Percentiles rank a stretch among this genome's conserved stretches.
Evolutionary conservation across 108 stramenopile species (phyloP).

Genomic region (Cyclostephanos tholiformis): DNA sequence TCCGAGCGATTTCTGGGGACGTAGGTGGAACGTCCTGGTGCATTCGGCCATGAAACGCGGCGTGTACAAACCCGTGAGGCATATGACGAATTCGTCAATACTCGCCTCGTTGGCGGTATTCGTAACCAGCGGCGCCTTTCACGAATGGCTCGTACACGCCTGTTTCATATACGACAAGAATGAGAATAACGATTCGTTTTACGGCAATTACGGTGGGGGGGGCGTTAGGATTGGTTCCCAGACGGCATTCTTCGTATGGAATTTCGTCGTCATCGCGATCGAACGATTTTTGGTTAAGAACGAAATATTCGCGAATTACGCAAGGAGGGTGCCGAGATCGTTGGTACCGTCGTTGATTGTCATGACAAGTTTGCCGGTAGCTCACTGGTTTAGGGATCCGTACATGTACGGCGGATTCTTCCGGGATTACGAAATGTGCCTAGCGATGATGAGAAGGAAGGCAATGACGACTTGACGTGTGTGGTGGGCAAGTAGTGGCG

Average conservation of each 20-base stretch:
- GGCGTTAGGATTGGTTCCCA: constrained; percentile 45
- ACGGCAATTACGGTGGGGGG: constrained; percentile 1
- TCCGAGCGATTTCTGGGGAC: constrained; percentile 76
- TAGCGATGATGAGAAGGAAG: constrained; percentile 7
- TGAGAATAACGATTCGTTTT: neutral
- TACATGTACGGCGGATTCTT: constrained; percentile 43
- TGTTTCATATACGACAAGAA: constrained; percentile 26
- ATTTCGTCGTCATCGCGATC: constrained; percentile 53
- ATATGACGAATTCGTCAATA: constrained; percentile 11
- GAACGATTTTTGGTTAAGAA: constrained; percentile 44
- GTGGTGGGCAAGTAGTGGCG: too few relatives aligned
- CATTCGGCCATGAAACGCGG: constrained; percentile 71
- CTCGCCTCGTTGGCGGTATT: constrained; percentile 60
- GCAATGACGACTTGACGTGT: neutral
- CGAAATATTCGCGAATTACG: constrained; percentile 21
- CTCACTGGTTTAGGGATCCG: constrained; percentile 60
- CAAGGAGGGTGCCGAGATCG: constrained; percentile 40
- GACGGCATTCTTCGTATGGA: constrained; percentile 70
- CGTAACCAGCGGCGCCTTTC: constrained; percentile 70
- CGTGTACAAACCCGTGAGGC: constrained; percentile 68
- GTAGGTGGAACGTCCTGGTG: constrained; percentile 71
- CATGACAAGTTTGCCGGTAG: constrained; percentile 53
- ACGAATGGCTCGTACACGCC: constrained; percentile 64
- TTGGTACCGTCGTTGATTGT: constrained; percentile 52
- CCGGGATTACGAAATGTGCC: constrained; percentile 29